Percentiles rank a stretch among this genome's conserved stretches.
phyloP scores from a whole-genome alignment of 345 rosid species.

The Salix koriyanagi region DNA sequence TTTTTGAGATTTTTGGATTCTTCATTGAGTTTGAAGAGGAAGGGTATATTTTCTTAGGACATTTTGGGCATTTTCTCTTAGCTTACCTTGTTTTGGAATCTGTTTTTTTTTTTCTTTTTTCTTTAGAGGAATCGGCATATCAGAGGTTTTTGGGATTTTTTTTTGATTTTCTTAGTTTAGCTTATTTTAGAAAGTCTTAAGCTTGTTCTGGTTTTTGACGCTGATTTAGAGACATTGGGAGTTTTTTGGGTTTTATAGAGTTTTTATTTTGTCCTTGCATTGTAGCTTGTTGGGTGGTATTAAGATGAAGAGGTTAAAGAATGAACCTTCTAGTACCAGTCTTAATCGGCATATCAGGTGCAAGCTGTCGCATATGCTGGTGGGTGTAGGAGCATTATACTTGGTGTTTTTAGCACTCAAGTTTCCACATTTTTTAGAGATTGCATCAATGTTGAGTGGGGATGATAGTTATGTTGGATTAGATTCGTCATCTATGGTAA shows the following conservation, averaged over 20 bases:
- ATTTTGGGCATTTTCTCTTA: not conserved
- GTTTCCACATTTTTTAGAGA: slow-evolving; percentile 75
- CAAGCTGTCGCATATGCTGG: slow-evolving; percentile 69
- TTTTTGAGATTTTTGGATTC: not conserved
- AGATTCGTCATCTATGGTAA: slow-evolving; percentile 35
- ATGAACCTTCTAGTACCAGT: slow-evolving; percentile 47
- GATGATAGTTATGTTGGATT: slow-evolving; percentile 54
- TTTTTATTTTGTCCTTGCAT: not conserved
- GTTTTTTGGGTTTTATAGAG: slow-evolving; percentile 18
- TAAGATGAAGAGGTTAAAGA: slow-evolving; percentile 76
- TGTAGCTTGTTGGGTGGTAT: slow-evolving; percentile 13
- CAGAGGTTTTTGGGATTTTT: not conserved
- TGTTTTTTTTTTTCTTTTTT: not conserved
- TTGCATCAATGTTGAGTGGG: slow-evolving; percentile 62
- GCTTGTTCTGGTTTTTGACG: slow-evolving; percentile 13
- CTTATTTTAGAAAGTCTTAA: not conserved
- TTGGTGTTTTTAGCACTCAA: slow-evolving; percentile 70
- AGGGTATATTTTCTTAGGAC: not conserved
- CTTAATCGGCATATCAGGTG: slow-evolving; percentile 32
- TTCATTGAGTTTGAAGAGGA: not conserved
- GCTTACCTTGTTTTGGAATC: not conserved
- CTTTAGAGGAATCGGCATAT: not conserved
- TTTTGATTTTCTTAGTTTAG: not conserved
- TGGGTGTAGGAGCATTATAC: slow-evolving; percentile 62
- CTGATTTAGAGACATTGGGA: slow-evolving; percentile 17